These are phyloP conservation scores for Tolypocladium cylindrosporum DNA, from an alignment of 2,329 filamentous ascomycete genomes.

Conservation along the genomic window DNA sequence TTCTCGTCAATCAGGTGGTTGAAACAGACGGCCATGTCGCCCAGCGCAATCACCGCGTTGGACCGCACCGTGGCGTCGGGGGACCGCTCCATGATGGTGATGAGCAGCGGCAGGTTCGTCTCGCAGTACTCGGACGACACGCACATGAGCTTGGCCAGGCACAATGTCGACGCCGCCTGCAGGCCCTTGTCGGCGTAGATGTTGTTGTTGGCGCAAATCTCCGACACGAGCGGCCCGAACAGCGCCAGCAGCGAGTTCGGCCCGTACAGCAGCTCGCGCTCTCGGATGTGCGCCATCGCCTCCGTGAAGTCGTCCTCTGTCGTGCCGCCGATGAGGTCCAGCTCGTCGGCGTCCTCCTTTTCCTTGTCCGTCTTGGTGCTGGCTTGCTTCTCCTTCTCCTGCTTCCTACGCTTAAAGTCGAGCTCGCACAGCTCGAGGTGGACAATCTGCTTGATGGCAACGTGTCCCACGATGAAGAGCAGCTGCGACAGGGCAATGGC, in stretches of 20 bases:
- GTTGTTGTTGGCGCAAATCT: conserved; percentile 92
- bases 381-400: conserved; percentile 66
- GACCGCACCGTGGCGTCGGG: conserved; percentile 86
- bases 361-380: conserved; percentile 39
- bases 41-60: conserved; percentile 92
- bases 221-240: conserved; percentile 84
- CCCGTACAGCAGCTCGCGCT: conserved; percentile 75
- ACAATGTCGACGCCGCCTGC: conserved; percentile 87
- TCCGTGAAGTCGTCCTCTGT: conserved; percentile 90
- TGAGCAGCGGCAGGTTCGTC: conserved; percentile 79
- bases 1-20: conserved; percentile 99
- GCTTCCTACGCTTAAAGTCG: conserved; percentile 95
- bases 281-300: conserved; percentile 73
- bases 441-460: conserved; percentile 98
- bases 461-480: conserved; percentile 88
- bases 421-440: conserved; percentile 95
- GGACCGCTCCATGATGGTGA: conserved; percentile 95
- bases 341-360: conserved; percentile 64
- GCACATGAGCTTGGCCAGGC: conserved; percentile 97
- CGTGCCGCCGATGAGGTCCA: conserved; percentile 93
- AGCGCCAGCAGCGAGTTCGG: conserved; percentile 75
- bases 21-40: conserved; percentile 99
- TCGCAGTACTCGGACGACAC: conserved; percentile 96
- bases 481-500: conserved; percentile 78
- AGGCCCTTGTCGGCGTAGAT: conserved; percentile 82